These are phyloP conservation scores for Nothomitra cinnamomea DNA, from an alignment of 2,329 filamentous ascomycete species.

Conservation along the genomic window DNA sequence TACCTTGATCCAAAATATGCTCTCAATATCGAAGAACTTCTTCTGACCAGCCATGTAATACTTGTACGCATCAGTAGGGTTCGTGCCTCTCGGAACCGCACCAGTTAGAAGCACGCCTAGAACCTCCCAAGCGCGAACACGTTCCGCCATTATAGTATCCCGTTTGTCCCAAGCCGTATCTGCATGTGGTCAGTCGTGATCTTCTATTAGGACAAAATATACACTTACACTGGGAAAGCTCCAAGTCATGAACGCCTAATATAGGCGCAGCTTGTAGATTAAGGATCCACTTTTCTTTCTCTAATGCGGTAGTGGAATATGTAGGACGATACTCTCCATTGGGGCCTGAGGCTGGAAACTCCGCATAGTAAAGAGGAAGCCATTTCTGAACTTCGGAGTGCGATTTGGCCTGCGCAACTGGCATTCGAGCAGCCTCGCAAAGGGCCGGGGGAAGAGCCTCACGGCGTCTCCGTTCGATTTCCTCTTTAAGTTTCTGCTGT, in stretches of 20 bases:
- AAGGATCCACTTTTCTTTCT: constrained; percentile 29
- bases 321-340: neutral
- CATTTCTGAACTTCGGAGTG: constrained; percentile 27
- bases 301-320: constrained; percentile 19
- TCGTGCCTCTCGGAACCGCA: neutral
- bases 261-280: constrained; percentile 31
- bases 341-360: constrained; percentile 16
- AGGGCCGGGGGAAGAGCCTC: constrained; percentile 29
- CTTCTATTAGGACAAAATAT: constrained; percentile 3
- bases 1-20: constrained; percentile 34
- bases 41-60: constrained; percentile 11
- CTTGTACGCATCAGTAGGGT: neutral
- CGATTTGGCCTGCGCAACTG: constrained; percentile 24
- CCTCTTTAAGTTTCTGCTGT: constrained; percentile 8
- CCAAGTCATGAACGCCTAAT: constrained; percentile 31
- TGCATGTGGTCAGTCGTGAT: constrained; percentile 9
- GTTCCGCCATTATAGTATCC: constrained; percentile 24
- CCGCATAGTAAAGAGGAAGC: constrained; percentile 28
- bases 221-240: constrained; percentile 26
- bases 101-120: neutral
- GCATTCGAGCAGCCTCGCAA: constrained; percentile 26
- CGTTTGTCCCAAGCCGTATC: constrained; percentile 29
- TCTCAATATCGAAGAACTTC: constrained; percentile 31
- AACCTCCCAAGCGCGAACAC: constrained; percentile 12
- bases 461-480: constrained; percentile 20